Evolutionary conservation across 257 asterid species (phyloP), one percentile per base, ranked within the genome.

Genomic region (Primulina huaijiensis): DNA sequence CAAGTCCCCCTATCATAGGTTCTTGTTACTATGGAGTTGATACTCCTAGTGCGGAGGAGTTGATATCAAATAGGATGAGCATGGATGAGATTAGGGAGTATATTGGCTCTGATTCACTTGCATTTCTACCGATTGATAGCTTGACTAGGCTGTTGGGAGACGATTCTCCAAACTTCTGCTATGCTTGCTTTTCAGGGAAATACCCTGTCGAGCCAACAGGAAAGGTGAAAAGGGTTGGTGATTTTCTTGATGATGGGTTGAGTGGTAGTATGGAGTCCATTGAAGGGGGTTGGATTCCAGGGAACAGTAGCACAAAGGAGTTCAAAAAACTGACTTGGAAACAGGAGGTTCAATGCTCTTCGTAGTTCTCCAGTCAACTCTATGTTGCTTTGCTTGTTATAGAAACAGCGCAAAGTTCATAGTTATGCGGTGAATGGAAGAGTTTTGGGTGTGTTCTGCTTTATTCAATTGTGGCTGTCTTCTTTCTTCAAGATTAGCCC

Each of bases 1-100:
- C 97, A 0, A 89, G 96, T 76, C 99, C 99, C 3, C 97, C 97
- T 0, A 86, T 93, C 2, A 85, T 93, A 16, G 95, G 78, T 1
- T 87, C 97, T 56, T 92, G 98, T 59, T 92, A 86, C 35, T 92
- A 92, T 65, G 98, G 97, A 0, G 98, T 92, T 12, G 97, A 92
- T 25, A 92, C 96, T 14, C 98, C 98, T 4, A 85, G 90, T 34
- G 8, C 91, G 0, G 89, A 81, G 34, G 97, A 89, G 76, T 69
- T 92, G 88, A 92, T 92, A 27, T 88, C 98, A 34, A 88, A 89
- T 29, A 73, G 88, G 75, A 88, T 92, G 97, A 80, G 52, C 0
- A 87, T 81, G 68, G 96, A 89, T 76, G 89, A 86, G 87, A 88
- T 90, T 23, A 74, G 91, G 76, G 83, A 88, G 75, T 88, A 73